Conservation (phyloP, 495 filamentous ascomycete species). For the Trypethelium eluteriae region DNA sequence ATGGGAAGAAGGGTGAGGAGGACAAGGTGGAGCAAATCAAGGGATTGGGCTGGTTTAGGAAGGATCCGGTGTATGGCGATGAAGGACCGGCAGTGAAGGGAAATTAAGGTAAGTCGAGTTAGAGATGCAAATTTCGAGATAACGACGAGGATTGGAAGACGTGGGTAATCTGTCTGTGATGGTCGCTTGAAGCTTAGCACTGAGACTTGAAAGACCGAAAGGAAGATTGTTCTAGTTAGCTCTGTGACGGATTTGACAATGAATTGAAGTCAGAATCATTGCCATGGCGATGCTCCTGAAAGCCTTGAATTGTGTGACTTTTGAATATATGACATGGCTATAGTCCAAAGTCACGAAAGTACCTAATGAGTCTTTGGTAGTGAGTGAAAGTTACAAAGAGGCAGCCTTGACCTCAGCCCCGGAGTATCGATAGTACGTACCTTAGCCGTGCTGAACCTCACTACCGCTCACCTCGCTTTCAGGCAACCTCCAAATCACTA, state of each 20-base stretch:
- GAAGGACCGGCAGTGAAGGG: conserved; percentile 23
- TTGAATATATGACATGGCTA: too few relatives aligned
- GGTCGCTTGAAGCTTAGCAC: too few relatives aligned
- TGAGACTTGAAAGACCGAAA: too few relatives aligned
- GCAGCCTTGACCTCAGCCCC: background rate
- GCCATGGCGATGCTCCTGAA: too few relatives aligned
- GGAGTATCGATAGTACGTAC: background rate
- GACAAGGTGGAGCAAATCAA: conserved; percentile 23
- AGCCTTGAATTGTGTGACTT: too few relatives aligned
- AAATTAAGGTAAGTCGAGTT: background rate
- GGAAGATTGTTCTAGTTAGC: too few relatives aligned
- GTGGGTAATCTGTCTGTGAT: background rate
- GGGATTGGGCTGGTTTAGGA: conserved; percentile 27
- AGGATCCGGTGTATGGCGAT: conserved; percentile 29
- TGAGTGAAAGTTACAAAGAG: too few relatives aligned
- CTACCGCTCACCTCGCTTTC: background rate
- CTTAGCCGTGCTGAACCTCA: background rate
- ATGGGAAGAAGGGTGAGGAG: conserved; percentile 42
- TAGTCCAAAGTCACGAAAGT: too few relatives aligned
- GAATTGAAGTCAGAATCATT: too few relatives aligned
- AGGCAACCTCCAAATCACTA: background rate
- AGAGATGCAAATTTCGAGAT: background rate
- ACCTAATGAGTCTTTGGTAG: too few relatives aligned
- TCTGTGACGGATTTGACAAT: too few relatives aligned
- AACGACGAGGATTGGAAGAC: background rate